phyloP scores from a whole-genome alignment of 2,329 filamentous ascomycete species.

The Pseudopyrenochaeta lycopersici region DNA sequence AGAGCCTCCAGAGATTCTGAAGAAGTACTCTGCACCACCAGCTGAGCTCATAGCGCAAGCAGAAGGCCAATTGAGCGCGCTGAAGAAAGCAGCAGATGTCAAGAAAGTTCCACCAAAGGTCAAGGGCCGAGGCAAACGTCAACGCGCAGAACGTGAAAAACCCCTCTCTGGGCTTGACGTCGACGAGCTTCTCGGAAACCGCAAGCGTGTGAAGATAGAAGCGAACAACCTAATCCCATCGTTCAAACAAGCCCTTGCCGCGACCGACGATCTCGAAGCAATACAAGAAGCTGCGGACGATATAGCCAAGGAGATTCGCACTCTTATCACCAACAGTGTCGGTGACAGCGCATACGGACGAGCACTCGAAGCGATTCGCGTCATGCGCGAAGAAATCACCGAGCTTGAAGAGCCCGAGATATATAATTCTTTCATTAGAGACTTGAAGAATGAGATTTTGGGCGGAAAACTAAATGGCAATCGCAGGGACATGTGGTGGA shows the following conservation, averaged over 20 bases:
- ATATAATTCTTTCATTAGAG: constrained; percentile 78
- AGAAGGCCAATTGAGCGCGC: constrained; percentile 65
- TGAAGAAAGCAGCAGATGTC: constrained; percentile 77
- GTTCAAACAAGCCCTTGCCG: constrained; percentile 81
- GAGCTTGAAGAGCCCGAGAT: constrained; percentile 77
- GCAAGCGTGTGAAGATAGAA: constrained; percentile 65
- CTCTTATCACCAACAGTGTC: constrained; percentile 75
- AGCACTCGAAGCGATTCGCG: constrained; percentile 77
- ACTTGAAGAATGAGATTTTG: constrained; percentile 76
- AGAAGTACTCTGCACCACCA: constrained; percentile 78
- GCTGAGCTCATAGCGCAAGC: constrained; percentile 69
- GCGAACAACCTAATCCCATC: constrained; percentile 84
- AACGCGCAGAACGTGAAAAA: constrained; percentile 72
- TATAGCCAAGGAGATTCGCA: constrained; percentile 75
- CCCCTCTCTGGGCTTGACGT: constrained; percentile 92
- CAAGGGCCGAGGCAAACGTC: constrained; percentile 72
- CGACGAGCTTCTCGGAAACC: constrained; percentile 75
- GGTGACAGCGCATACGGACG: constrained; percentile 78
- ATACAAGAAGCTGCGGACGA: constrained; percentile 76
- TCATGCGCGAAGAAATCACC: constrained; percentile 80
- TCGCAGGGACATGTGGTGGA: constrained; percentile 83
- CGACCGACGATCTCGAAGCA: constrained; percentile 66
- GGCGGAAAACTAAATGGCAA: constrained; percentile 77
- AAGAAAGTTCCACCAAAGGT: constrained; percentile 84
- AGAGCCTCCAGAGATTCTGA: constrained; percentile 57